Evolutionary conservation across 2,329 filamentous ascomycete species (phyloP).

Genomic region (Lizonia empirigonia): DNA sequence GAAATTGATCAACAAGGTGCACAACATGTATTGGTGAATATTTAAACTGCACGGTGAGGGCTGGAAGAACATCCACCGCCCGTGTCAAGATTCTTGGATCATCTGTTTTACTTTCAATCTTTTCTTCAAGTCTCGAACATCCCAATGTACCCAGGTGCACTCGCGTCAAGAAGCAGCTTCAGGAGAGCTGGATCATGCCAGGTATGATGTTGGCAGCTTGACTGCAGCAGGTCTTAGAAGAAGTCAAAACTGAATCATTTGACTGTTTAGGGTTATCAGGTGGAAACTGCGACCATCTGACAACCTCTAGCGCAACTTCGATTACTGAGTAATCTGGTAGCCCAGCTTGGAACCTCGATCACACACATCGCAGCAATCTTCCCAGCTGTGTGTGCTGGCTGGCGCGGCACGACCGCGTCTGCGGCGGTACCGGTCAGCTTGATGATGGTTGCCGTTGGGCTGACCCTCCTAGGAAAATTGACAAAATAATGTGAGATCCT

Average conservation of each 20-base stretch:
- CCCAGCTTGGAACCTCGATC: slow-evolving; percentile 45
- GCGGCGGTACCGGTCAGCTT: too few species aligned
- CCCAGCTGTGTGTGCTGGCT: slow-evolving; percentile 32
- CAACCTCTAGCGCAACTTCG: too few species aligned
- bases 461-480: slow-evolving; percentile 18
- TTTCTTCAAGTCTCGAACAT: slow-evolving; percentile 31
- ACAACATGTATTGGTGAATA: neutral
- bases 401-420: slow-evolving; percentile 10
- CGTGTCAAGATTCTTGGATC: slow-evolving; percentile 7
- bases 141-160: slow-evolving; percentile 34
- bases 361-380: slow-evolving; percentile 46
- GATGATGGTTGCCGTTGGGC: too few species aligned
- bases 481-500: slow-evolving; percentile 17
- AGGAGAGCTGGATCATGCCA: slow-evolving; percentile 37
- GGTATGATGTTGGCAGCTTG: slow-evolving; percentile 35
- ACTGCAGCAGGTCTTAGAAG: too few species aligned
- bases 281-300: too few species aligned
- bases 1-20: slow-evolving; percentile 1
- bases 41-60: neutral
- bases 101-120: slow-evolving; percentile 26
- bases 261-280: too few species aligned
- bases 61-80: neutral
- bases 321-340: slow-evolving; percentile 43
- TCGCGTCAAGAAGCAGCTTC: slow-evolving; percentile 27
- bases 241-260: too few species aligned